A percentile compares a stretch with the other conserved stretches of the same genome.
phyloP scores from a whole-genome alignment of 2,329 filamentous ascomycete genomes.

The Nigrospora osmanthi region DNA sequence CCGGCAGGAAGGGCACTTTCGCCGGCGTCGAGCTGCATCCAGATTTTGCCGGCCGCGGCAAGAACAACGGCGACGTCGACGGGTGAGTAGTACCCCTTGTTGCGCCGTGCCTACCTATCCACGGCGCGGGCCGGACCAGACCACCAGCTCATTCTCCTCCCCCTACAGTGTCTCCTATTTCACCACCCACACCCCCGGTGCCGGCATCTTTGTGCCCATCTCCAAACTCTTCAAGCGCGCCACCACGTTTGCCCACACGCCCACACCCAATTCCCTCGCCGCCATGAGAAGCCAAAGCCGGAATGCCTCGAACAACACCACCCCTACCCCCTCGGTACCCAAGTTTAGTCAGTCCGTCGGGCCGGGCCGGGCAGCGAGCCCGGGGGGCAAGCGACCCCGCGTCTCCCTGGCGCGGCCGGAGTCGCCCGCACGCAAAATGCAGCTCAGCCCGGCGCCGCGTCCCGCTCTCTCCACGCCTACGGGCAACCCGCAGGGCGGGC shows the following conservation, averaged over 20 bases:
- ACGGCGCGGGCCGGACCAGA: background rate
- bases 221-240: slow-evolving; percentile 67
- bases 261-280: slow-evolving; percentile 54
- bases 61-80: slow-evolving; percentile 94
- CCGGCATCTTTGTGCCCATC: slow-evolving; percentile 89
- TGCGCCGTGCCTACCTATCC: slow-evolving; percentile 7
- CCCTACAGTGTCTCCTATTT: slow-evolving; percentile 65
- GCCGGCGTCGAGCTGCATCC: slow-evolving; percentile 82
- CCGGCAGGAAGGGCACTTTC: slow-evolving; percentile 85
- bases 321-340: slow-evolving; percentile 57
- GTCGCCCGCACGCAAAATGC: slow-evolving; percentile 68
- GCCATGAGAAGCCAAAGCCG: slow-evolving; percentile 47
- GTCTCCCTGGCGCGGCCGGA: slow-evolving; percentile 82
- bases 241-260: slow-evolving; percentile 55
- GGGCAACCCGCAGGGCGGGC: slow-evolving; percentile 29
- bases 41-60: slow-evolving; percentile 76
- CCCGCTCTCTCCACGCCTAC: slow-evolving; percentile 50
- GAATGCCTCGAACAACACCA: slow-evolving; percentile 52
- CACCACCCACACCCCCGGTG: slow-evolving; percentile 64
- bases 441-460: slow-evolving; percentile 52
- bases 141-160: background rate
- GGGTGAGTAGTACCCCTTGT: slow-evolving; percentile 52
- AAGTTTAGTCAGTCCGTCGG: slow-evolving; percentile 89
- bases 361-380: slow-evolving; percentile 63
- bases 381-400: slow-evolving; percentile 62